Conservation (phyloP, 495 filamentous ascomycete genomes). For the Schizothecium vesticola region DNA sequence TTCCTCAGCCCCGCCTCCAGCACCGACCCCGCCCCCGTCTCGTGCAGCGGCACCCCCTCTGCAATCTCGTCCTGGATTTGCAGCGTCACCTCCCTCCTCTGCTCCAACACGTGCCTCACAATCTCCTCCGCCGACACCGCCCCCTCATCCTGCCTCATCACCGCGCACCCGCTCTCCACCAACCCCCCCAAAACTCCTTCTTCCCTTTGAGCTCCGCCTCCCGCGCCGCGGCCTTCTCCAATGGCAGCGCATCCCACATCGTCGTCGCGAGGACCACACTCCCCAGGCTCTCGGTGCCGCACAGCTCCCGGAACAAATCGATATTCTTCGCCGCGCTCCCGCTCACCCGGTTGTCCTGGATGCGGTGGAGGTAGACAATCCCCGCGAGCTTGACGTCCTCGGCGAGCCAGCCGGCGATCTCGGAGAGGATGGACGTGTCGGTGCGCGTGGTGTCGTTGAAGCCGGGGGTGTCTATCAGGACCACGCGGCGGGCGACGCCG, state of each 20-base stretch:
- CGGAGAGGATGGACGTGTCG: conserved; percentile 33
- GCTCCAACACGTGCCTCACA: not conserved
- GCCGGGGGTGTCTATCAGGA: conserved; percentile 39
- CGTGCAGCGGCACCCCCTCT: conserved; percentile 6
- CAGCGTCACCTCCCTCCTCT: conserved; percentile 3
- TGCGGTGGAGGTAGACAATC: conserved; percentile 45
- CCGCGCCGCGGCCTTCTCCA: not conserved
- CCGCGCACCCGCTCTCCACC: conserved; percentile 3
- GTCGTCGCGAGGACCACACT: conserved; percentile 42
- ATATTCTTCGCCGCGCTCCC: conserved; percentile 38
- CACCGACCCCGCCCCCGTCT: conserved; percentile 12
- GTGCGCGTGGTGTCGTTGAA: conserved; percentile 35
- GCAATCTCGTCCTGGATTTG: conserved; percentile 14
- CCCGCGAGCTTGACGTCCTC: conserved; percentile 17
- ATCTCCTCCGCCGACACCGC: conserved; percentile 1
- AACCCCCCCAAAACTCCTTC: conserved; percentile 15
- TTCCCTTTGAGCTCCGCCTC: conserved; percentile 12
- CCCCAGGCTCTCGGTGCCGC: conserved; percentile 32
- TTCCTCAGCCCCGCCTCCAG: conserved; percentile 9
- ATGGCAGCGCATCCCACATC: conserved; percentile 33
- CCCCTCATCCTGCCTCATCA: conserved; percentile 4
- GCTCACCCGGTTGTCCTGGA: conserved; percentile 34
- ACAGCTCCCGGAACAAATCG: conserved; percentile 39
- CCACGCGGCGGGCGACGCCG: not conserved
- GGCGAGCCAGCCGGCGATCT: conserved; percentile 28